Evolutionary conservation across 768 basidiomycete species (phyloP).

Genomic region (Cyclocybe aegerita): DNA sequence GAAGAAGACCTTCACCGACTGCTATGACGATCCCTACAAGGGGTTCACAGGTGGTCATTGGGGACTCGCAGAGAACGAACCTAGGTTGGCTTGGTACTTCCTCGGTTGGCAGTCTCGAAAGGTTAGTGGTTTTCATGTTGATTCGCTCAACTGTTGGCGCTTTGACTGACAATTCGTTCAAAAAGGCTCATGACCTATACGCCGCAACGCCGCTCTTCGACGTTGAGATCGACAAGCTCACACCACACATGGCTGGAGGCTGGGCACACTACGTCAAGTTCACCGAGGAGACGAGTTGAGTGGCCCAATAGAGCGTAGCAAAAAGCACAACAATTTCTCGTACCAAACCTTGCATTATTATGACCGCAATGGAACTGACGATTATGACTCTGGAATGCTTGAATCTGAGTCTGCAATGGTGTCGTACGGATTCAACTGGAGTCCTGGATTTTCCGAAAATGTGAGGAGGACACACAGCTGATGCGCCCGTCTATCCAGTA

Average conservation of each 20-base stretch:
- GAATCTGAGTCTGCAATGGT: no score
- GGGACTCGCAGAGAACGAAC: slow-evolving; percentile 9
- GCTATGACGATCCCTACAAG: slow-evolving; percentile 4
- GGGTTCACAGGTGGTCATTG: slow-evolving; percentile 11
- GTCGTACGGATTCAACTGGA: no score
- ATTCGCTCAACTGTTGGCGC: background rate
- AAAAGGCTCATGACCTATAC: slow-evolving; percentile 6
- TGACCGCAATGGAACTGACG: no score
- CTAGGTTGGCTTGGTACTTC: slow-evolving; percentile 7
- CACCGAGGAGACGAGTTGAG: slow-evolving; percentile 1
- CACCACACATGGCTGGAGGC: slow-evolving; percentile 9
- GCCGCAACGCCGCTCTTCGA: slow-evolving; percentile 7
- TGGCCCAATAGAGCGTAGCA: background rate
- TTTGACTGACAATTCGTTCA: no score
- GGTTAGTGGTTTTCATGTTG: background rate
- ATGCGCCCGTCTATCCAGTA: no score
- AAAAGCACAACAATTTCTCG: no score
- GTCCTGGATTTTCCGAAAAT: no score
- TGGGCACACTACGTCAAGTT: slow-evolving; percentile 6
- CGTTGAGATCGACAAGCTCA: slow-evolving; percentile 8
- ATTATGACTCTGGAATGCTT: no score
- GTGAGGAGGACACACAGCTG: no score
- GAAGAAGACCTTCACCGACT: slow-evolving; percentile 14
- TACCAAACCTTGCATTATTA: no score
- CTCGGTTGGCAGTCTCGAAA: slow-evolving; percentile 10